Percentiles rank a stretch among this genome's conserved stretches.
phyloP scores from a whole-genome alignment of 495 filamentous ascomycete genomes.

The Penicillium lagena region DNA sequence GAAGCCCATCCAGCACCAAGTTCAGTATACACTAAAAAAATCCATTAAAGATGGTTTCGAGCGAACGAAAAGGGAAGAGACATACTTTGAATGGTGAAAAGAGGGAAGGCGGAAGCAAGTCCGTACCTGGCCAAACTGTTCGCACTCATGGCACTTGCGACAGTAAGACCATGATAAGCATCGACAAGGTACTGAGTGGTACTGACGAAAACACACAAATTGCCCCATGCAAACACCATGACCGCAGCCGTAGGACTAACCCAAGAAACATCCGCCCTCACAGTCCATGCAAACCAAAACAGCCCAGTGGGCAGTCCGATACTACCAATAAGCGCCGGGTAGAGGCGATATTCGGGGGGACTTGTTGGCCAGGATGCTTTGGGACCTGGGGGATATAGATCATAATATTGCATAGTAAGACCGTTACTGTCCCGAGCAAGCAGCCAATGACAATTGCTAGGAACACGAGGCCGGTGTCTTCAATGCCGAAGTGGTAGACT shows the following conservation, averaged over 20 bases:
- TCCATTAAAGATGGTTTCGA: no score
- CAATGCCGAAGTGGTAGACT: constrained; percentile 43
- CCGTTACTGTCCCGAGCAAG: constrained; percentile 37
- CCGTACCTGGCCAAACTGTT: constrained; percentile 60
- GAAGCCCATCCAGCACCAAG: constrained; percentile 56
- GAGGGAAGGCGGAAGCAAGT: constrained; percentile 57
- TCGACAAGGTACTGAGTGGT: constrained; percentile 49
- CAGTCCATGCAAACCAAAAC: constrained; percentile 46
- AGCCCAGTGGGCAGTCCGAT: constrained; percentile 44
- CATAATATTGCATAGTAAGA: constrained; percentile 36
- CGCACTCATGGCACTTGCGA: constrained; percentile 18
- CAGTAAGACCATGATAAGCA: constrained; percentile 38
- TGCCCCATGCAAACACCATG: constrained; percentile 62
- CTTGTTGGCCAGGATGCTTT: constrained; percentile 27
- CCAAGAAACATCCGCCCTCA: constrained; percentile 29
- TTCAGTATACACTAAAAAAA: constrained; percentile 43
- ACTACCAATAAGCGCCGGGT: constrained; percentile 53
- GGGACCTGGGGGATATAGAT: constrained; percentile 6
- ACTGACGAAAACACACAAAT: constrained; percentile 49
- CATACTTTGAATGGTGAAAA: constrained; percentile 55
- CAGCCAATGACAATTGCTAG: constrained; percentile 52
- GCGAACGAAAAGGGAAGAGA: constrained; percentile 1
- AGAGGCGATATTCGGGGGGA: constrained; percentile 50
- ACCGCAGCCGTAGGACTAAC: constrained; percentile 41
- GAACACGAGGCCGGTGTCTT: constrained; percentile 53